Evolutionary conservation across 176 grass and related monocot genomes (phyloP).

Genomic region (Ananas comosus): DNA sequence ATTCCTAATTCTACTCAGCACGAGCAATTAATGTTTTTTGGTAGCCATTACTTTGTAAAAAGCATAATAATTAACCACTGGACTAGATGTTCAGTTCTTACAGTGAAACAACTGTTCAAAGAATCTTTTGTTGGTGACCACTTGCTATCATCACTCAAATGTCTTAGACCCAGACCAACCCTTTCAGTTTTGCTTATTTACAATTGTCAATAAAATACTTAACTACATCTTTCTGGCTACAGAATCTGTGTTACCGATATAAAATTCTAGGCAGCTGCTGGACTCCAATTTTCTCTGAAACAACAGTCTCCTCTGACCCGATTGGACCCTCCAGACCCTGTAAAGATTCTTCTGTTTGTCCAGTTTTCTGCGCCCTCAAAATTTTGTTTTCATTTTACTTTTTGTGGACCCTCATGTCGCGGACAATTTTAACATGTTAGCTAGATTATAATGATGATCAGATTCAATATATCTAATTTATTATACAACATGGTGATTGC

Average conservation of each 20-base stretch:
- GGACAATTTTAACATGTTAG: too few relatives aligned
- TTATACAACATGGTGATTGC: not conserved
- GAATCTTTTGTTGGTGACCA: conserved; percentile 12
- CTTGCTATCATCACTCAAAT: conserved; percentile 16
- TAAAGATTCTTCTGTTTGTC: not conserved
- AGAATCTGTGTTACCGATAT: conserved; percentile 15
- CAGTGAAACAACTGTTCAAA: not conserved
- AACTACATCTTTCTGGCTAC: not conserved
- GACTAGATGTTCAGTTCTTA: too few relatives aligned
- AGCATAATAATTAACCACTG: too few relatives aligned
- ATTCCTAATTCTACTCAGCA: too few relatives aligned
- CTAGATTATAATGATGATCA: too few relatives aligned
- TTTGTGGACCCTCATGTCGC: not conserved
- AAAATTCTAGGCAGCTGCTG: conserved; percentile 13
- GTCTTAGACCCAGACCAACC: not conserved
- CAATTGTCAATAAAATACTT: too few relatives aligned
- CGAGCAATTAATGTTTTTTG: too few relatives aligned
- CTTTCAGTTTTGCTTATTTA: too few relatives aligned
- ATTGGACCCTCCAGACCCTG: too few relatives aligned
- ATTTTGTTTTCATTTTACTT: too few relatives aligned
- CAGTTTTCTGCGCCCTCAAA: not conserved
- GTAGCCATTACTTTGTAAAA: too few relatives aligned
- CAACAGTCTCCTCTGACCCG: too few relatives aligned
- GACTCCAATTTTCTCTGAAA: conserved; percentile 3
- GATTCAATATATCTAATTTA: not conserved